Base-by-base conservation (phyloP, 2,329 filamentous ascomycete species). In the Alternaria arbusti region DNA sequence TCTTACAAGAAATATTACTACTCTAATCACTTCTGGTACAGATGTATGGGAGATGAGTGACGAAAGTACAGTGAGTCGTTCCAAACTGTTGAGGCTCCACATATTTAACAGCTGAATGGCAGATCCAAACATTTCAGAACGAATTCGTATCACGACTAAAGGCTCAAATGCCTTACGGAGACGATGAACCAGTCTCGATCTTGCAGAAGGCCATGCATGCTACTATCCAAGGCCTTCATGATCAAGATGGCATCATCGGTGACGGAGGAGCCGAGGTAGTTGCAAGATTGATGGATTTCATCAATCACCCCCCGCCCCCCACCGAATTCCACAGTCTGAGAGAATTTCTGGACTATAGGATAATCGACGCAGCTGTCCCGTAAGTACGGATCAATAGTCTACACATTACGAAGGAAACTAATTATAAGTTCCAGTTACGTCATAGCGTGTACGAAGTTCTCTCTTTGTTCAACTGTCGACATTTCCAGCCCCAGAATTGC, bases 261-360 rank as follows among this genome's bases (percentile, higher is more conserved):
- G 20, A 54, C 40, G 51, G 51, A 26, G 51, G 51, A 22, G 30
- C 40, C 30, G 51, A 43, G 32, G 32, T 54, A 15, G 40, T 54
- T 54, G 51, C 40, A n/a, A 32, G 22, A 32, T 15, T 54, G 51
- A 54, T 54, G 20, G 51, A 54, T 32, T 54, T 54, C 51, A 43
- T 32, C 17, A 26, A 12, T 32, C 51, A 54, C 32, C 30, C 40
- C 12, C 51, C 51, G n/a, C 32, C 51, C 40, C 51, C 40, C 9
- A 43, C 23, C 30, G 40, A 20, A 13, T 43, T 54, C 25, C 30
- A 23, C 20, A 54, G 17, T 23, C 30, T 54, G 32, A 32, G 51
- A 9, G 51, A 54, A 10, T 54, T 43, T 23, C 51, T 54, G 22
- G 40, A 32, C 20, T 54, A 54, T 44, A 32, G 51, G 10, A 15